Evolutionary conservation across 805 yeast species (phyloP), one percentile per base, ranked within the genome.

Genomic region (Kregervanrija delftensis): DNA sequence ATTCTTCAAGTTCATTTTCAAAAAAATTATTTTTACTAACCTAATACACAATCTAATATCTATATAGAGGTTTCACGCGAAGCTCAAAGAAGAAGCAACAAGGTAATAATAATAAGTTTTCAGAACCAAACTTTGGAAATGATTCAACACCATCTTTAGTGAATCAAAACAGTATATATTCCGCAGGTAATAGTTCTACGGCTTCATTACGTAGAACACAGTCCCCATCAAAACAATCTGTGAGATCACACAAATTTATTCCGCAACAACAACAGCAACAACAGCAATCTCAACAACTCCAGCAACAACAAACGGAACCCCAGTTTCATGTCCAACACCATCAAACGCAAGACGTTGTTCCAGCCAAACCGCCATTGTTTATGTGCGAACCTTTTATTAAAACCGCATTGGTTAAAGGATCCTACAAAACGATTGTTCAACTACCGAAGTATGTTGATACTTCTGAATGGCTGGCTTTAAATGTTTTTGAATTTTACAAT

Each of bases 391-490:
- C 97, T 11, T 93, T 86, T 62, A 93, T 90, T 5, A 82, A 90
- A 49, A 87, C 97, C 0, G 95, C 98, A 0, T 69, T 93, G 33
- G 99, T 95, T 14, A 93, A 91, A 60, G 99, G 99, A 13, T 86
- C 96, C 0, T 93, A 89, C 69, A 89, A 86, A 58, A 90, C 99
- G 1, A 93, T 93, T 52, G 97, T 93, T 1, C 96, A 87, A 59
- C 70, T 88, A 16, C 99, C 99, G 14, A 88, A 87, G 59, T 91
- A 91, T 59, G 97, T 95, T 11, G 98, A 93, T 58, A 74, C 79
- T 48, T 86, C 89, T 44, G 99, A 93, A 63, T 93, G 99, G 99
- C 71, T 93, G 13, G 96, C 98, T 1, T 74, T 93, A 45, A 93
- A 89, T 61, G 80, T 87, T 6, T 90, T 90, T 64, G 99, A 93